Evolutionary conservation across 495 filamentous ascomycete genomes (phyloP), one percentile per base, ranked within the genome.

Genomic region (Lepidopterella palustris): DNA sequence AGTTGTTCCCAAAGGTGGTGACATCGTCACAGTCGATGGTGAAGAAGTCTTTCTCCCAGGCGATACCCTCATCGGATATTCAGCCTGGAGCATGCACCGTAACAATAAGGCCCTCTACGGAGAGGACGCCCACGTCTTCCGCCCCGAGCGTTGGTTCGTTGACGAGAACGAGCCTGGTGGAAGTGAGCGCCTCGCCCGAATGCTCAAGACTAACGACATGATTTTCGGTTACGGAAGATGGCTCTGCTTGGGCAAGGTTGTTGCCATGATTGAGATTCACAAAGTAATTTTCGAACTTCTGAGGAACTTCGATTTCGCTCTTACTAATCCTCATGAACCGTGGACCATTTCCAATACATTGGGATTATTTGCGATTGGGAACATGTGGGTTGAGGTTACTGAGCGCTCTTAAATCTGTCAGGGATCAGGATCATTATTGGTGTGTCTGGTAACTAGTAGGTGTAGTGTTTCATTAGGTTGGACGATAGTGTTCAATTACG

Each of bases 261-360:
- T 67, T 2, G 64, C 64, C 2, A 9, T 57, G 47, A 61, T 67
- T 28, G 64, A 67, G 50, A 32, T 67, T 8, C 60, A 67, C 49
- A 67, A 67, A 45, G 40, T 35, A 6, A 42, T 67, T 27, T 60
- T 67, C 26, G 64, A 67, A 53, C 70, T 83, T 10, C 59, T 84
- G 25, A 74, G 79, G n/a, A 71, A 72, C 27, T 83, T 82, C 51
- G 80, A 85, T 53, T 74, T 82, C 45, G 72, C 77, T 9, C 60
- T 83, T 5, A 70, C 74, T 35, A 77, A 80, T 64, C 80, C 80
- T 5, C 70, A 66, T 45, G 67, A 61, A 31, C 80, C 81, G 18
- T 80, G 73, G 75, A 53, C 23, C 2, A 58, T 65, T 5, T 61
- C 45, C 26, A 61, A 65, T 58, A 24, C 27, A 1, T 5, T 61